Base-by-base conservation (phyloP, 495 filamentous ascomycete genomes). In the Xylaria bambusicola region DNA sequence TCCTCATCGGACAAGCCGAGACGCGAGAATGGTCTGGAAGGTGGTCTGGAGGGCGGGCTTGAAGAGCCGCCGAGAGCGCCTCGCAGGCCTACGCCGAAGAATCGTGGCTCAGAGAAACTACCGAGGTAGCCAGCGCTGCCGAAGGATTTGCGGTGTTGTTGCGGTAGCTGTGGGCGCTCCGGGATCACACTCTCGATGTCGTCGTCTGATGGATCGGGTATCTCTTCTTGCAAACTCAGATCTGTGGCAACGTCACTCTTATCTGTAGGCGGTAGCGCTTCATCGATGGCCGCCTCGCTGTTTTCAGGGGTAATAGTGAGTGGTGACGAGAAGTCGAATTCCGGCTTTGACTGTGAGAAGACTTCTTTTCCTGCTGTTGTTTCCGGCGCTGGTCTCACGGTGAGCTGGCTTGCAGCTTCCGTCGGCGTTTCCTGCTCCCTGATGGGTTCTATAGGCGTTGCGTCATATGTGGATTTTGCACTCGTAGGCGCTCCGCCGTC, bases 51-150 rank as follows among this genome's bases (percentile, higher is more conserved):
- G n/a, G n/a, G n/a, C n/a, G n/a, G n/a, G n/a, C n/a, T n/a, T 21
- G 57, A 45, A 18, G 57, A 13, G 26, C 52, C 60, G 52, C 66
- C 60, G 23, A 76, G 61, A 17, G 73, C 69, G 3, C 69, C 58
- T 26, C 74, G 66, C 31, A 79, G 44, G 2, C 67, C 73, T 15
- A 77, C 45, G 13, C 71, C 66, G 10, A 63, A 62, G 41, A 68
- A 64, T 23, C 65, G 65, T 35, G 66, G 61, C 57, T 76, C 73
- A 40, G 68, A 65, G 33, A 77, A 66, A 36, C 57, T 51, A 24
- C 76, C 76, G 1, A 79, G 69, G 31, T 73, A 68, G 46, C 74
- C 72, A 7, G 75, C 75, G 29, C 72, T 76, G 36, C 69, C 71
- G 15, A 72, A 72, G 1, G 67, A 66, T 33, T 54, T 50, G 52